Percentiles rank a stretch among this genome's conserved stretches.
phyloP scores from a whole-genome alignment of 768 basidiomycete genomes.

The Clathrus columnatus region DNA sequence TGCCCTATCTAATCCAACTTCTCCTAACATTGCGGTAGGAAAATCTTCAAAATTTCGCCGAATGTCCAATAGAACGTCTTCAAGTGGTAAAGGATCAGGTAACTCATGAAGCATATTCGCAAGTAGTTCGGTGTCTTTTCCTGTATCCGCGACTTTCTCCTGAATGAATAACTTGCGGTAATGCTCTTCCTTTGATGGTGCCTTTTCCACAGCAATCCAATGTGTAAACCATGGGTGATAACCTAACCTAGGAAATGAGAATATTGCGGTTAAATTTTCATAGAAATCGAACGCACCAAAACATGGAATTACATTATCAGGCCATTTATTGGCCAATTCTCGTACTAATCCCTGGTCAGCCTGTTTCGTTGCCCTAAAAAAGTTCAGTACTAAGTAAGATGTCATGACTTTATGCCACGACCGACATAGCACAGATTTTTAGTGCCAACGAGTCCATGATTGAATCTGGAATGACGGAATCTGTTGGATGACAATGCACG shows the following conservation, averaged over 20 bases:
- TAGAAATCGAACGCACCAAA: conserved; percentile 55
- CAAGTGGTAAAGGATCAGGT: conserved; percentile 63
- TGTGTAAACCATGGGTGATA: conserved; percentile 95
- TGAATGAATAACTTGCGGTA: conserved; percentile 64
- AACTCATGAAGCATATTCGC: conserved; percentile 50
- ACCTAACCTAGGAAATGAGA: conserved; percentile 34
- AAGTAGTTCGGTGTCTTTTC: conserved; percentile 34
- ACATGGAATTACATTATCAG: conserved; percentile 70
- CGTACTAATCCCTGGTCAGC: conserved; percentile 68
- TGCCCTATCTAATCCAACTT: conserved; percentile 82
- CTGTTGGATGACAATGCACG: conserved; percentile 91
- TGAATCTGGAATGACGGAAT: conserved; percentile 67
- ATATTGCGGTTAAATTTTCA: conserved; percentile 10
- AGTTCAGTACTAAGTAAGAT: neutral
- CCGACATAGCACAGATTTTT: conserved; percentile 70
- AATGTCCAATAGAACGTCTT: conserved; percentile 50
- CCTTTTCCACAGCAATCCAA: conserved; percentile 45
- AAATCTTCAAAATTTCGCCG: conserved; percentile 50
- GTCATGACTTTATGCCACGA: neutral
- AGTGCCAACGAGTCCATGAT: conserved; percentile 52
- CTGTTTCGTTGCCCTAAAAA: conserved; percentile 34
- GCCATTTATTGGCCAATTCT: conserved; percentile 48
- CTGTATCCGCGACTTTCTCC: conserved; percentile 14
- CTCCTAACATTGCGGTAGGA: conserved; percentile 77
- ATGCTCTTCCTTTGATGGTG: conserved; percentile 55